A percentile compares a stretch with the other conserved stretches of the same genome.
Evolutionary conservation across 2,329 filamentous ascomycete species (phyloP).

Genomic region (Colletotrichum aenigma): DNA sequence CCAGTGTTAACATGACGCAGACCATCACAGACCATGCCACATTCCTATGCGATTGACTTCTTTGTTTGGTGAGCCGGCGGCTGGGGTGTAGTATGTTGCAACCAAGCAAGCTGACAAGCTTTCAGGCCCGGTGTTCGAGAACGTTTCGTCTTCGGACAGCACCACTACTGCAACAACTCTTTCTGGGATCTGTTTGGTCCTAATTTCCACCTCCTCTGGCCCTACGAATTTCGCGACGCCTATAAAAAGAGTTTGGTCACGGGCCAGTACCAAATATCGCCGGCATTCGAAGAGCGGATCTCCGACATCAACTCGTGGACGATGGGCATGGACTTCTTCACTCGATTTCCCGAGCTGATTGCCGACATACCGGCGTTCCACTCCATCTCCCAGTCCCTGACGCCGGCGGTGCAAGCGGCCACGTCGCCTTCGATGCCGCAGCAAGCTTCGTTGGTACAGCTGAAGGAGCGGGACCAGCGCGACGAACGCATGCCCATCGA

Average conservation of each 20-base stretch:
- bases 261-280: conserved; percentile 26
- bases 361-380: conserved; percentile 32
- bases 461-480: background rate
- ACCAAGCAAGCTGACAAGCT: background rate
- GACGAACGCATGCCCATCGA: background rate
- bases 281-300: conserved; percentile 27
- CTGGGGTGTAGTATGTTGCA: background rate
- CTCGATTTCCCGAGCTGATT: conserved; percentile 27
- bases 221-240: conserved; percentile 27
- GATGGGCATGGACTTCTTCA: conserved; percentile 30
- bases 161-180: conserved; percentile 31
- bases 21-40: conserved; percentile 30
- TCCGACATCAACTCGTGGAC: conserved; percentile 32
- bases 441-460: background rate
- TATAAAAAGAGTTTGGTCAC: conserved; percentile 28
- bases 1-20: conserved; percentile 18
- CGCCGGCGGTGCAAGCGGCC: background rate
- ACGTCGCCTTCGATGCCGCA: background rate
- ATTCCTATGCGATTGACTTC: conserved; percentile 34
- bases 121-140: conserved; percentile 31
- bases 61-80: conserved; percentile 29
- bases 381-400: background rate
- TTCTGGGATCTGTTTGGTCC: conserved; percentile 30
- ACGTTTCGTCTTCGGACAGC: conserved; percentile 31
- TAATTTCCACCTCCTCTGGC: conserved; percentile 28